Percentiles rank a stretch among this genome's conserved stretches.
Evolutionary conservation across 306 rosid genomes (phyloP).

Genomic region (Coriaria nepalensis): DNA sequence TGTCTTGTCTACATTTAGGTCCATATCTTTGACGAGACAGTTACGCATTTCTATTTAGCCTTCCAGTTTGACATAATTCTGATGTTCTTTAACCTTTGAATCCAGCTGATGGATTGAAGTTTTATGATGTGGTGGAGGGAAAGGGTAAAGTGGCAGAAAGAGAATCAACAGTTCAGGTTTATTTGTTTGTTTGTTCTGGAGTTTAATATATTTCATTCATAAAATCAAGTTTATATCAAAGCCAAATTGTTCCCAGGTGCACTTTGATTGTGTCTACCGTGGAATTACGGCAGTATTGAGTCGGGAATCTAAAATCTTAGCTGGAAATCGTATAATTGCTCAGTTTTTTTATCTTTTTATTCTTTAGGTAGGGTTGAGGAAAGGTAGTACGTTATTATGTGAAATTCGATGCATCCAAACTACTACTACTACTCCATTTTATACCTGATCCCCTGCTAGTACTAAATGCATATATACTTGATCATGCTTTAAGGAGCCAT

Average conservation of each 20-base stretch:
- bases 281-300: conserved; percentile 76
- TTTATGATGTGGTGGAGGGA: conserved; percentile 77
- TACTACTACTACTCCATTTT: not conserved
- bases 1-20: not conserved
- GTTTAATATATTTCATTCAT: not conserved
- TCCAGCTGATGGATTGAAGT: conserved; percentile 69
- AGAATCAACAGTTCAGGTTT: conserved; percentile 69
- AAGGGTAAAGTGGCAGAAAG: conserved; percentile 63
- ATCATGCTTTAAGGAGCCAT: conserved; percentile 44
- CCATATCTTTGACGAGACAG: not conserved
- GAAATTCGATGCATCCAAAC: too few relatives aligned
- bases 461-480: not conserved
- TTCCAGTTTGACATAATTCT: not conserved
- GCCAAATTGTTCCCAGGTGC: conserved; percentile 35
- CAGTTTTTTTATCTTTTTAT: conserved; percentile 41
- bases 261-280: conserved; percentile 80
- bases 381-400: not conserved
- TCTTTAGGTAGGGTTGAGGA: not conserved
- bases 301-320: conserved; percentile 84
- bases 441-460: conserved; percentile 1
- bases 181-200: not conserved
- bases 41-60: not conserved
- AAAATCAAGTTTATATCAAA: not conserved
- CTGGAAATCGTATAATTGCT: conserved; percentile 76
- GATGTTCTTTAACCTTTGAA: conserved; percentile 11